phyloP scores from a whole-genome alignment of 208 protist genomes.

The Crithidia sp. region DNA sequence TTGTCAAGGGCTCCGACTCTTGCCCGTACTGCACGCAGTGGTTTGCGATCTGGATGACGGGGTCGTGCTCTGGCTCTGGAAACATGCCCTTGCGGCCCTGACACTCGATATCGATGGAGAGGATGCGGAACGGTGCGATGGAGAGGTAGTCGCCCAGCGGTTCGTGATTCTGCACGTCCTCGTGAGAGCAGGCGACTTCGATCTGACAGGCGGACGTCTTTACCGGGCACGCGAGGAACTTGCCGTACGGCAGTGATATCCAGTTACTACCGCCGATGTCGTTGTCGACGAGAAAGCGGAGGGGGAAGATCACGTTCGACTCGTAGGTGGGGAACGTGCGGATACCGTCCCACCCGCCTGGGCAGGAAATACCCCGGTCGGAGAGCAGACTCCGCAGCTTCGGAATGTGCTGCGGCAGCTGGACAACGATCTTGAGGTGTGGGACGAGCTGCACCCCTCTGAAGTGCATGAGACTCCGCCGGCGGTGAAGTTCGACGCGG shows the following conservation, averaged over 20 bases:
- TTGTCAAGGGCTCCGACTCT: slow-evolving; percentile 65
- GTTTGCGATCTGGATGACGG: slow-evolving; percentile 99
- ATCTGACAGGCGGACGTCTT: slow-evolving; percentile 90
- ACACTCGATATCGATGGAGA: slow-evolving; percentile 99
- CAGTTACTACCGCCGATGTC: slow-evolving; percentile 96
- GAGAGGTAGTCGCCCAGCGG: slow-evolving; percentile 91
- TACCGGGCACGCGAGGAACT: slow-evolving; percentile 42
- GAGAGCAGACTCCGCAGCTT: slow-evolving; percentile 81
- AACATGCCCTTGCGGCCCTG: slow-evolving; percentile 98
- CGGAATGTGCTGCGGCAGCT: slow-evolving; percentile 92
- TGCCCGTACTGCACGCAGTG: slow-evolving; percentile 93
- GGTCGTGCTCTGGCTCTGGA: slow-evolving; percentile 98
- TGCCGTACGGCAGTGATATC: slow-evolving; percentile 87
- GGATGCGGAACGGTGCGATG: slow-evolving; percentile 98
- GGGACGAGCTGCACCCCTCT: slow-evolving; percentile 47
- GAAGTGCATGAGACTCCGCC: slow-evolving; percentile 86
- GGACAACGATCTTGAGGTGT: slow-evolving; percentile 88
- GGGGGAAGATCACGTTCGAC: slow-evolving; percentile 98
- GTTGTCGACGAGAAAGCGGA: slow-evolving; percentile 99
- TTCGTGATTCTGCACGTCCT: slow-evolving; percentile 87
- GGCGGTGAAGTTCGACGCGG: slow-evolving; percentile 78
- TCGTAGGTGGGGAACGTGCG: slow-evolving; percentile 97
- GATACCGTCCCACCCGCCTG: slow-evolving; percentile 72
- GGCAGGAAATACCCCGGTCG: slow-evolving; percentile 76
- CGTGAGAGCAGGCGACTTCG: slow-evolving; percentile 91